Evolutionary conservation across 2,329 filamentous ascomycete species (phyloP).

Genomic region (Penicillium sp.): DNA sequence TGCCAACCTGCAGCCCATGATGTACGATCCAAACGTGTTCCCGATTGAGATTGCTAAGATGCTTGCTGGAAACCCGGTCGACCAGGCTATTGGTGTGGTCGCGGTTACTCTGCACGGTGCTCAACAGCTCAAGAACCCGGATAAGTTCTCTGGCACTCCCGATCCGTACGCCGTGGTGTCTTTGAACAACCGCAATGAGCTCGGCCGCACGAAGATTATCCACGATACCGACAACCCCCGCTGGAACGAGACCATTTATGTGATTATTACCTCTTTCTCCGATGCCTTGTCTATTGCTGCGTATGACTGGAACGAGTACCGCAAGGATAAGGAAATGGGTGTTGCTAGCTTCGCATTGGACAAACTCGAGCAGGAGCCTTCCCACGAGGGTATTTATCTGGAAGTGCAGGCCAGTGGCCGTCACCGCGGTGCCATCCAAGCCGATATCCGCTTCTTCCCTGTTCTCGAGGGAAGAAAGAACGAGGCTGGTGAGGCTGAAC

Average conservation of each 20-base stretch:
- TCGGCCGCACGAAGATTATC: constrained; percentile 82
- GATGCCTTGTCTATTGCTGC: constrained; percentile 77
- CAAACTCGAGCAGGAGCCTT: constrained; percentile 63
- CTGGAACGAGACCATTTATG: constrained; percentile 95
- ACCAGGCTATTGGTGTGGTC: constrained; percentile 89
- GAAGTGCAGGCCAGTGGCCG: constrained; percentile 80
- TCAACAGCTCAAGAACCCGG: constrained; percentile 84
- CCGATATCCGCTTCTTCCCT: constrained; percentile 90
- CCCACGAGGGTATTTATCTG: constrained; percentile 74
- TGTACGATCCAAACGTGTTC: constrained; percentile 96
- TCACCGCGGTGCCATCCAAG: constrained; percentile 66
- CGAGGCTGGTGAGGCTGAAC: constrained; percentile 67
- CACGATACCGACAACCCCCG: constrained; percentile 75
- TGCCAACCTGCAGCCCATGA: constrained; percentile 86
- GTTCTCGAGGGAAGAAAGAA: constrained; percentile 61
- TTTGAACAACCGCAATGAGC: constrained; percentile 68
- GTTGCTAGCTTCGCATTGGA: constrained; percentile 78
- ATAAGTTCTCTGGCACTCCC: constrained; percentile 82
- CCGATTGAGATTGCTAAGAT: constrained; percentile 98
- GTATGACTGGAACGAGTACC: constrained; percentile 88
- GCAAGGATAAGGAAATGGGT: constrained; percentile 93
- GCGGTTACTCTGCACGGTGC: constrained; percentile 86
- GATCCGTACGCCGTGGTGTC: constrained; percentile 84
- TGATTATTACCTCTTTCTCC: constrained; percentile 83
- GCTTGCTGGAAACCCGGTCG: constrained; percentile 84